Base-by-base conservation (phyloP, 371 early-diverging fungal species). In the Batrachochytrium dendrobatidis region DNA sequence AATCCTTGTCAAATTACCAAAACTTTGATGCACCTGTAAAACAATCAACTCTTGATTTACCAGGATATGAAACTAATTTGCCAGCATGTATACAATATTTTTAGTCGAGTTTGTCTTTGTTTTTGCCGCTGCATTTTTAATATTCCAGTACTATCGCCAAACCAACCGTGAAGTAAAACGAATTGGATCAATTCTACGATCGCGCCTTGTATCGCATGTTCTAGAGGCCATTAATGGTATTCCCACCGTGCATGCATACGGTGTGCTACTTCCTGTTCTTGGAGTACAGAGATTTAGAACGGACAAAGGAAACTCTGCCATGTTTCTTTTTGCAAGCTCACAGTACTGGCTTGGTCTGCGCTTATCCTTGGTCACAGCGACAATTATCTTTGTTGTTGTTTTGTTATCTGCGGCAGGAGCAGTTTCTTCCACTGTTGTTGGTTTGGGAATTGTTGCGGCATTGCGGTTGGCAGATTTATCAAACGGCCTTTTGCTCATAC, bases 121-220 rank as follows among this genome's bases (percentile, higher is more conserved):
- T n/a, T 49, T 52, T n/a, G 46, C 25, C 31, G 49, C 44, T 7
- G 28, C 46, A 32, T 24, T 43, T 30, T 10, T 56, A 44, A 59
- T 69, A 26, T 72, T 66, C 57, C 30, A 25, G 18, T 62, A 53
- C 58, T 72, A 48, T 53, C 61, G 55, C 17, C 30, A 39, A 18
- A 44, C 59, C 7, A 61, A 64, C 52, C 63, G 69, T n/a, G 73
- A 73, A 31, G 35, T 70, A 29, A 69, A 68, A 54, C 51, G 66
- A 30, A 35, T 63, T 24, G 24, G 45, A 15, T 39, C 64, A 5
- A 58, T 60, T 26, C 33, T 46, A 39, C 29, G 34, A 24, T 69
- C 66, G 17, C 70, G 66, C 15, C 48, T 64, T 4, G 39, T 24
- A n/a, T 35, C 70, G 1, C 70, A 69, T 51, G 33, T 69, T 31